Evolutionary conservation across 192 early-diverging fungal species (phyloP), one percentile per base, ranked within the genome.

Genomic region (Chytriomyces sp.): DNA sequence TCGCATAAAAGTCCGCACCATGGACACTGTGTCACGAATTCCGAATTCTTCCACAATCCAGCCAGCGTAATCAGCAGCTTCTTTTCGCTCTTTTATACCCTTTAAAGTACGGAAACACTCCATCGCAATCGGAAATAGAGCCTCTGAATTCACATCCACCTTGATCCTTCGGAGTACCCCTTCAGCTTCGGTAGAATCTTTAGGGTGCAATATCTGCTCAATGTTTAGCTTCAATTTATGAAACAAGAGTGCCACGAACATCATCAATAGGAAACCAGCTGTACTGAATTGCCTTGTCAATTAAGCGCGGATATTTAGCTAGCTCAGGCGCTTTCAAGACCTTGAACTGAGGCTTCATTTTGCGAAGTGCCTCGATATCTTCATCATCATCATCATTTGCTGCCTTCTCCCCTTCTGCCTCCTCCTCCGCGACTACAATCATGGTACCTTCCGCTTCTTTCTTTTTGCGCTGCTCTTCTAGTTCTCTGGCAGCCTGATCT

Each of bases 241-340:
- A n/a, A n/a, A n/a, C n/a, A n/a, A n/a, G n/a, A n/a, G n/a, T n/a
- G n/a, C n/a, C 17, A 33, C 59, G 54, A 39, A 84, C 82, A 63
- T 77, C 56, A 39, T 82, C 75, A 5, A 64, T 34, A 25, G 80
- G 80, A 52, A 68, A 75, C 83, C 83, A 85, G 33, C 39, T 41
- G 55, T 80, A 85, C n/a, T 22, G 39, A 64, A 83, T 40, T n/a
- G 66, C 38, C 40, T 69, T 70, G 52, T 85, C 76, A 19, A 82
- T 74, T 33, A 75, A 49, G 30, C n/a, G 8, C 26, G 83, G 81
- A 7, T 81, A 31, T 54, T 66, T 73, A 3, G 64, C 36, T 28
- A 68, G 74, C 31, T 55, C 39, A 30, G 40, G 36, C 36, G 68
- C 44, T 37, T 26, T 59, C 54, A 75, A 44, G 26, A 54, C 52